phyloP scores from a whole-genome alignment of 139 green algal genomes.

The Trebouxia sp. region DNA sequence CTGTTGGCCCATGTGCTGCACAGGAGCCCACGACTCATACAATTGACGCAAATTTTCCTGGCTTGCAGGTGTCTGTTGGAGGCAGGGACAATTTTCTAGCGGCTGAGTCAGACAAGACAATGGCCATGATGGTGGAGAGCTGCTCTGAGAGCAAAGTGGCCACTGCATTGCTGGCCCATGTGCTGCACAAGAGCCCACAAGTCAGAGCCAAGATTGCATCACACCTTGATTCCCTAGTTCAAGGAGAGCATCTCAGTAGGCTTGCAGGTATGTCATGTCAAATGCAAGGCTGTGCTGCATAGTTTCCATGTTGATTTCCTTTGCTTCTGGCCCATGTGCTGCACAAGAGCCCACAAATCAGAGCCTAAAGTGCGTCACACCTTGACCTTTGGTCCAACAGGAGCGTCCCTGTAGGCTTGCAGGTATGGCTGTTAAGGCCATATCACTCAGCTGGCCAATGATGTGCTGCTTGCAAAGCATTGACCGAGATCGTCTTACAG shows the following conservation, averaged over 20 bases:
- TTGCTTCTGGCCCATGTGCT: conserved; percentile 40
- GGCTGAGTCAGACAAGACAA: conserved; percentile 66
- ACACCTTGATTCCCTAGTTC: conserved; percentile 62
- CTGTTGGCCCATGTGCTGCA: conserved; percentile 53
- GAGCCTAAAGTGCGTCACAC: conserved; percentile 60
- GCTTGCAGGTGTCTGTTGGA: conserved; percentile 55
- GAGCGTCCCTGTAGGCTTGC: background rate
- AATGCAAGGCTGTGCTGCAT: no score
- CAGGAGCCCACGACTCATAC: no score
- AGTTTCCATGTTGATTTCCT: no score
- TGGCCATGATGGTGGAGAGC: conserved; percentile 58
- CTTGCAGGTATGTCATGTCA: conserved; percentile 1
- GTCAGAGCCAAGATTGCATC: conserved; percentile 57
- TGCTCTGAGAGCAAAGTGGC: conserved; percentile 40
- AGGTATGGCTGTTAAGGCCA: no score
- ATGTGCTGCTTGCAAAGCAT: no score
- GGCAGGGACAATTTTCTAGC: conserved; percentile 84
- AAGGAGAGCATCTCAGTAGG: conserved; percentile 25
- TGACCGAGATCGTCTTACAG: background rate
- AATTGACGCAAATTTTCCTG: no score
- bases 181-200: conserved; percentile 55
- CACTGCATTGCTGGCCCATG: conserved; percentile 51
- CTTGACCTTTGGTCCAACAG: conserved; percentile 57
- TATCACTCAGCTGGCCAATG: no score
- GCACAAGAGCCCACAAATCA: conserved; percentile 57